Base-by-base conservation (phyloP, 805 yeast species). In the Candida saitoana region DNA sequence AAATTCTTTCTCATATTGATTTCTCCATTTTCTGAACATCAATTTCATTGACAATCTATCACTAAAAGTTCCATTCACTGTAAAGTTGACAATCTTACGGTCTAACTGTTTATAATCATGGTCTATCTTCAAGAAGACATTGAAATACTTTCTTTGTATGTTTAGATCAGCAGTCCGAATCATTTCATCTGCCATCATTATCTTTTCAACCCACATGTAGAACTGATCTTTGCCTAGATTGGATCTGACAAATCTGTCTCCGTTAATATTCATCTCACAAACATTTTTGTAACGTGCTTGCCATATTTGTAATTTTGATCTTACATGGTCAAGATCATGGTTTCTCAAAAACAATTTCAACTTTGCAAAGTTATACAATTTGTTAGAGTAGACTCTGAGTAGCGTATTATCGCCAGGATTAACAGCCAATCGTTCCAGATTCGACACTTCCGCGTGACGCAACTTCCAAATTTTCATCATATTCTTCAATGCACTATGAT, bases 1-100 rank as follows among this genome's bases (percentile, higher is more conserved):
- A 44, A 56, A 64, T 19, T 43, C 44, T 8, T 34, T 25, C 3
- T 50, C 48, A 41, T 55, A 57, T 2, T 40, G 39, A 0, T 40
- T 30, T 35, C 54, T 54, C 73, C 73, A 67, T 16, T 18, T 35
- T 7, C 34, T 22, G 3, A 57, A 34, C 3, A 36, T 31, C 3
- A 40, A 14, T 30, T 34, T 7, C 48, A 18, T 3, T 38, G 20
- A 12, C 44, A 25, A 18, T 39, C 37, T 38, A 22, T 32, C 32
- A 12, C 33, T 29, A 19, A 38, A 32, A 11, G 20, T 35, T 12
- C 12, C 4, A 6, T 7, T 9, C 8, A 12, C 7, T n/a, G 31
- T 32, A 9, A 38, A 36, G 3, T 36, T 25, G 17, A 41, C 40
- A 4, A 40, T 33, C 8, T 18, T 35, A 11, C 25, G 12, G 19